Conservation (phyloP, 768 basidiomycete species). For the Auricularia heimuer region DNA sequence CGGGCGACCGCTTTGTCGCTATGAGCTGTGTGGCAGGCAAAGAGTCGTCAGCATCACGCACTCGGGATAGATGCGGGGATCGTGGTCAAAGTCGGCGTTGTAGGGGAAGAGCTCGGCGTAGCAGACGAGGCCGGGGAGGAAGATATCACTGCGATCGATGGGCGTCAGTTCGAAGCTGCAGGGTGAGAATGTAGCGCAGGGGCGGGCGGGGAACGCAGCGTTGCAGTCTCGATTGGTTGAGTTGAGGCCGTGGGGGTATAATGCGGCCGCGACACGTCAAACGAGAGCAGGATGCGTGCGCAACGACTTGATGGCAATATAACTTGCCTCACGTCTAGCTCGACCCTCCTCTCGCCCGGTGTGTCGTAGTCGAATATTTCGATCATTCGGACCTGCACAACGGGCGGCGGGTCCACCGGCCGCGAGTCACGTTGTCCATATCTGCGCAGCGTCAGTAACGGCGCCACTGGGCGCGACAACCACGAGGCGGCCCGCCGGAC, state of each 20-base stretch:
- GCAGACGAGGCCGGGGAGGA: slow-evolving; percentile 60
- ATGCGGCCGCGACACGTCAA: neutral
- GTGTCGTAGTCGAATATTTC: slow-evolving; percentile 35
- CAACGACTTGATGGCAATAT: too few relatives aligned
- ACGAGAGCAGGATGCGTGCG: slow-evolving; percentile 1
- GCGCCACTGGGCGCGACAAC: neutral
- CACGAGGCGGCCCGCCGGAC: slow-evolving; percentile 12
- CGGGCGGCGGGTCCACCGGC: slow-evolving; percentile 59
- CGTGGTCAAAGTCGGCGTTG: neutral
- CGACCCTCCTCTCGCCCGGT: neutral
- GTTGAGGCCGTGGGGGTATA: too few relatives aligned
- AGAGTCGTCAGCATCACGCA: neutral
- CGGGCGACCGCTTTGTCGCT: neutral
- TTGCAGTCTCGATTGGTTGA: neutral
- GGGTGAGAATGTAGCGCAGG: slow-evolving; percentile 1
- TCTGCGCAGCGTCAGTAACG: slow-evolving; percentile 3
- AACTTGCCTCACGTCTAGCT: neutral
- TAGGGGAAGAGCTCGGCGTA: slow-evolving; percentile 65
- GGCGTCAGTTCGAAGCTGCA: slow-evolving; percentile 5
- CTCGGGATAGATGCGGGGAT: neutral
- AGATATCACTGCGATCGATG: slow-evolving; percentile 39
- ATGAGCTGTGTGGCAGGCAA: neutral
- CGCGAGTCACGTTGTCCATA: slow-evolving; percentile 45
- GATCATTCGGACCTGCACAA: slow-evolving; percentile 43
- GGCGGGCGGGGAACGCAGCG: neutral